Evolutionary conservation across 306 rosid genomes (phyloP), one percentile per base, ranked within the genome.

Genomic region (Mucuna pruriens): DNA sequence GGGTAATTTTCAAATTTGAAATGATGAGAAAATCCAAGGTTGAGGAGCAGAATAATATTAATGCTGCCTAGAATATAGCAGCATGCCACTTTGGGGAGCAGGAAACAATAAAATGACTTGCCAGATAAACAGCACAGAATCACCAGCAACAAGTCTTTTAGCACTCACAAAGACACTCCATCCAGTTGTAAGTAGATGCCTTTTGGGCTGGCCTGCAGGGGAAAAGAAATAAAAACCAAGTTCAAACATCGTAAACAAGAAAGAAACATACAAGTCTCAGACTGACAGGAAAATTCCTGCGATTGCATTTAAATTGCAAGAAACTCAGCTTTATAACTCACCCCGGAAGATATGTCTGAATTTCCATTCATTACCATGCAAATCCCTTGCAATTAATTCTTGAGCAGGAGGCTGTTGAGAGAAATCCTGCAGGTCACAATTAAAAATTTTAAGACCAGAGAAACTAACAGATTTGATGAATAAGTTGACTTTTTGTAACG

Each of bases 91-190:
- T 33, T 8, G 42, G 34, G 13, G 20, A 73, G 72, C 51, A 22
- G 58, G 48, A 48, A 69, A 31, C 6, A 29, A 73, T 9, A 71
- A 73, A 84, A 66, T 68, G 38, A 78, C 91, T 65, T 82, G 92
- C 99, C 99, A 95, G 86, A 95, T 95, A 80, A 95, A 95, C 84
- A 95, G 92, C 85, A 95, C 99, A 0, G 99, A 88, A 81, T 95
- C 99, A 26, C 99, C 99, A 79, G 99, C 99, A 83, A 95, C 89
- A 42, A 95, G 97, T 81, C 97, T 90, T 86, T 95, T 95, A 58
- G 97, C 94, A 92, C 99, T 95, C 63, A 95, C 98, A 84, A 95
- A 95, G 72, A 95, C 99, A 82, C 99, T 95, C 99, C 99, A 95
- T 77, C 99, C 99, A 9, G 99, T 95, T 0, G 99, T 95, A 83